Conservation (phyloP, 2,329 filamentous ascomycete genomes). For the Zasmidium cellare region DNA sequence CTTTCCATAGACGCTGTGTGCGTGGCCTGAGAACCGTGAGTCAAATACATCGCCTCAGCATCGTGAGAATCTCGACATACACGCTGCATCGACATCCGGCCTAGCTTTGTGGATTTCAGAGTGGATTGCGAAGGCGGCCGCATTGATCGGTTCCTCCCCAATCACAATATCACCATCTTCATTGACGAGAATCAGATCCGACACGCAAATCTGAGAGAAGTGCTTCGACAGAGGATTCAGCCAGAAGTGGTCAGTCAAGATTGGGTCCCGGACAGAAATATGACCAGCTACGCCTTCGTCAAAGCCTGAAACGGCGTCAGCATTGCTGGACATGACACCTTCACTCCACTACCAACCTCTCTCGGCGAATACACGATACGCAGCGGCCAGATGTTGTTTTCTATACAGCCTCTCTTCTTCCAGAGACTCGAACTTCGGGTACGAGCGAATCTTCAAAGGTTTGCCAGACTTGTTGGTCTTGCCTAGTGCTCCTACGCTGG, state of each 20-base stretch:
- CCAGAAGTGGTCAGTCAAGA: conserved; percentile 37
- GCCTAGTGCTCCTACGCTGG: conserved; percentile 47
- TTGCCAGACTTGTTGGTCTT: conserved; percentile 45
- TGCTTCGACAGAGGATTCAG: conserved; percentile 47
- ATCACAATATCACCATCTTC: conserved; percentile 44
- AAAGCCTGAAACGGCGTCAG: conserved; percentile 34
- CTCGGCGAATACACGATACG: conserved; percentile 46
- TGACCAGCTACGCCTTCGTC: conserved; percentile 43
- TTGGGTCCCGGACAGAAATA: conserved; percentile 43
- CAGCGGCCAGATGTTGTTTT: conserved; percentile 45
- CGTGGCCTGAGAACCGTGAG: conserved; percentile 38
- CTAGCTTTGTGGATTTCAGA: conserved; percentile 41
- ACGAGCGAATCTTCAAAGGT: conserved; percentile 48
- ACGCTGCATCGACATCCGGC: conserved; percentile 43
- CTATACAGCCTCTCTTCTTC: conserved; percentile 42
- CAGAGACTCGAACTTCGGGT: conserved; percentile 41
- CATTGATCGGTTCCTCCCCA: conserved; percentile 46
- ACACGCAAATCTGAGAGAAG: conserved; percentile 44
- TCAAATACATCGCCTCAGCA: not conserved
- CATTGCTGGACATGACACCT: not conserved
- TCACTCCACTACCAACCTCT: conserved; percentile 23
- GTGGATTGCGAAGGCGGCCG: conserved; percentile 49
- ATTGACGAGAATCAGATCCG: conserved; percentile 48
- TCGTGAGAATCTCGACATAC: conserved; percentile 1
- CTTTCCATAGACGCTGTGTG: conserved; percentile 49